Conservation (phyloP, 768 basidiomycete genomes). For the Leccinum subtestaceum region DNA sequence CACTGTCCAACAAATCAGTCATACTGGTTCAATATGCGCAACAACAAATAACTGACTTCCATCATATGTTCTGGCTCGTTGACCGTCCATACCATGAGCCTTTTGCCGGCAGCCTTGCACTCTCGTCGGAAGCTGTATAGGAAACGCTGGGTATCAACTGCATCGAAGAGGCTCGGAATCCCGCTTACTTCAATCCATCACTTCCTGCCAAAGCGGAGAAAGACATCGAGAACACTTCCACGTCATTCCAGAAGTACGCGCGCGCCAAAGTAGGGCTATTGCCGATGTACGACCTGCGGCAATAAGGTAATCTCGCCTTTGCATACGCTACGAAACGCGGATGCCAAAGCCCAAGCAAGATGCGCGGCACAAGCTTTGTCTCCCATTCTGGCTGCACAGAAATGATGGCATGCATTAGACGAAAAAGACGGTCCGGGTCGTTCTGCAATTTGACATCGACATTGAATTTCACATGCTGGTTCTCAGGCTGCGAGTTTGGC, state of each 20-base stretch:
- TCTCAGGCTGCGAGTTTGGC: constrained; percentile 54
- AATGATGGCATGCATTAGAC: constrained; percentile 70
- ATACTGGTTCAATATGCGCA: background rate
- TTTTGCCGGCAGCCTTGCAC: constrained; percentile 77
- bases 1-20: constrained; percentile 37
- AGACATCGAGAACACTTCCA: constrained; percentile 81
- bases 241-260: constrained; percentile 86
- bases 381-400: constrained; percentile 68
- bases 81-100: constrained; percentile 94
- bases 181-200: constrained; percentile 67
- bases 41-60: constrained; percentile 52
- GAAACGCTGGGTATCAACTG: constrained; percentile 4
- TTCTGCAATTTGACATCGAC: constrained; percentile 95
- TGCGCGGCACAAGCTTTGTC: constrained; percentile 70
- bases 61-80: constrained; percentile 88
- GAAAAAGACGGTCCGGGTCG: constrained; percentile 82
- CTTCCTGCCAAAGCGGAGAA: constrained; percentile 68
- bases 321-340: constrained; percentile 84
- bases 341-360: constrained; percentile 86
- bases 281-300: constrained; percentile 84
- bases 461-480: constrained; percentile 74
- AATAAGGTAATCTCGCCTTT: constrained; percentile 72
- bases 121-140: constrained; percentile 69
- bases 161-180: background rate
- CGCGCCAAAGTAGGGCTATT: constrained; percentile 66